These are phyloP conservation scores for Fusarium sp. DNA, from an alignment of 2,329 filamentous ascomycete species.

Conservation along the genomic window DNA sequence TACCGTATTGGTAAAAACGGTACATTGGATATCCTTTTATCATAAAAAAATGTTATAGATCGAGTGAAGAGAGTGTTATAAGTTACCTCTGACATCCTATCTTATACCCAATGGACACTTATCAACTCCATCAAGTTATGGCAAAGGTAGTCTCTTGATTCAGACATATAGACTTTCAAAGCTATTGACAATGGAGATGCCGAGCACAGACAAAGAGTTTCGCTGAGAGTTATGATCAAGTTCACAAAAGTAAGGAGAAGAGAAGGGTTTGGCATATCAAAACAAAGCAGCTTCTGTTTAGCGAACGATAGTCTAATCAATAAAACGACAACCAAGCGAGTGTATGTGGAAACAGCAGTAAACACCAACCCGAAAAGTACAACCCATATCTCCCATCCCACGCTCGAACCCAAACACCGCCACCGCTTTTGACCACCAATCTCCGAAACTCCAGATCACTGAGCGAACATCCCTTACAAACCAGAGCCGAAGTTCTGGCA, in stretches of 20 bases:
- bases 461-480: slow-evolving; percentile 7
- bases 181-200: neutral
- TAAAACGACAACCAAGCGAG: slow-evolving; percentile 22
- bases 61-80: neutral
- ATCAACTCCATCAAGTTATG: neutral
- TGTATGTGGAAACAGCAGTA: slow-evolving; percentile 16
- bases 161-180: neutral
- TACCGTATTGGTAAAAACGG: too few relatives aligned
- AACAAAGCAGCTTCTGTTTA: slow-evolving; percentile 30
- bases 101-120: neutral
- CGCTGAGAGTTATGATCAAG: neutral
- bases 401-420: neutral
- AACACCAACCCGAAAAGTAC: slow-evolving; percentile 4
- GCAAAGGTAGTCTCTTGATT: neutral
- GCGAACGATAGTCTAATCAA: slow-evolving; percentile 25
- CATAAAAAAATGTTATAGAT: neutral
- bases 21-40: neutral
- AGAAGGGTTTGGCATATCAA: neutral
- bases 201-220: neutral
- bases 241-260: neutral
- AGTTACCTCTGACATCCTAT: too few relatives aligned
- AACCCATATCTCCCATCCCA: neutral
- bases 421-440: neutral
- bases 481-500: slow-evolving; percentile 50
- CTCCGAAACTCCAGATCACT: neutral